Evolutionary conservation across 345 rosid species (phyloP).

Genomic region (Salix purpurea): DNA sequence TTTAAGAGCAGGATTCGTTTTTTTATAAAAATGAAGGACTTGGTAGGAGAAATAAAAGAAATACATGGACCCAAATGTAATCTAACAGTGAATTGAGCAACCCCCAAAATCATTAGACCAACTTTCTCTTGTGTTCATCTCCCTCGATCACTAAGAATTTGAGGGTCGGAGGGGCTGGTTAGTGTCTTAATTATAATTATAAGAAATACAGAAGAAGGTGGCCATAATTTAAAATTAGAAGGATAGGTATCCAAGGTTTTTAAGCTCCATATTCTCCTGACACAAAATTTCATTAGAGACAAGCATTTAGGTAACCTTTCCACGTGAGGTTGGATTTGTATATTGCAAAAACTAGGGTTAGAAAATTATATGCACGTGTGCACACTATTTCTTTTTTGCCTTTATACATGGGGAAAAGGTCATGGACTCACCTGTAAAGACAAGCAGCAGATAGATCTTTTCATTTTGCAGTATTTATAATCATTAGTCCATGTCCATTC

Average conservation of each 20-base stretch:
- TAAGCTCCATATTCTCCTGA: conserved; percentile 40
- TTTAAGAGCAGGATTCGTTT: too few relatives aligned
- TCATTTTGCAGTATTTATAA: conserved; percentile 10
- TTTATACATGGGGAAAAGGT: conserved; percentile 17
- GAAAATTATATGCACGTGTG: conserved; percentile 40
- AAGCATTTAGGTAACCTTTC: conserved; percentile 35
- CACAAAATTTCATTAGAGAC: conserved; percentile 40
- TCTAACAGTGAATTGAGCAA: too few relatives aligned
- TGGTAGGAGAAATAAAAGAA: too few relatives aligned
- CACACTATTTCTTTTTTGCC: conserved; percentile 28
- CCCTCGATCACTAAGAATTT: neutral
- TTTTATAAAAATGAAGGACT: too few relatives aligned
- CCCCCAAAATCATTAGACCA: too few relatives aligned
- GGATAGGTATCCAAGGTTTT: conserved; percentile 45
- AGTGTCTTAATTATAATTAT: neutral
- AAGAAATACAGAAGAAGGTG: neutral
- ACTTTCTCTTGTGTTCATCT: too few relatives aligned
- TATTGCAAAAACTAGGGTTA: conserved; percentile 12
- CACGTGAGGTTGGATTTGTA: conserved; percentile 44
- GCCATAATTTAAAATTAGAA: conserved; percentile 17
- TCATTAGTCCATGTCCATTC: conserved; percentile 5
- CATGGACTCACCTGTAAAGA: conserved; percentile 21
- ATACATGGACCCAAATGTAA: too few relatives aligned
- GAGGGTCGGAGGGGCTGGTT: neutral
- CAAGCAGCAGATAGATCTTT: conserved; percentile 6